Base-by-base conservation (phyloP, 306 rosid genomes). In the Phaseolus lunatus region DNA sequence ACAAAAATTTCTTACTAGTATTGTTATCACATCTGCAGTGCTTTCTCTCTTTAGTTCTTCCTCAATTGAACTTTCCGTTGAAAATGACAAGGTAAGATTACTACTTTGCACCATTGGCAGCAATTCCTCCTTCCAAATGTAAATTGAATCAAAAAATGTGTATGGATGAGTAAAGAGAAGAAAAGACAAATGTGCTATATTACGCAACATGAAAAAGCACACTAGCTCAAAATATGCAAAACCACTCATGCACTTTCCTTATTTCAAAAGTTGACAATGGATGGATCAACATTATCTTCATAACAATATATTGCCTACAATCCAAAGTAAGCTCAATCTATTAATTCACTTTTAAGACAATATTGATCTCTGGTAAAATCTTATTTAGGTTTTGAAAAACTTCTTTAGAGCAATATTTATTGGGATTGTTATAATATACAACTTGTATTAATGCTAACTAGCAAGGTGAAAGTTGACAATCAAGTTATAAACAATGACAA, bases 11-110 rank as follows among this genome's bases (percentile, higher is more conserved):
- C 93, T 82, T 90, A 94, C 97, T 1, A 88, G 84, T 84, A 94
- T 90, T 71, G 98, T 94, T 72, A 94, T 70, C 70, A 92, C 89
- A 85, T 94, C 98, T 69, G 98, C 98, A 5, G 97, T 89, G 86
- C 98, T 94, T 82, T 94, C 98, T 83, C 98, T 90, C 87, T 94
- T 94, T 61, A 94, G 41, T 86, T 94, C 98, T 72, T 92, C 98
- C 88, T 94, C 98, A 31, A 94, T 88, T 74, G 98, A 94, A 83
- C 95, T 92, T 85, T 94, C 98, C 0, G 95, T 35, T 8, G 97
- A 94, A 88, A 92, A 94, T 53, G 98, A 88, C 84, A 94, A 88
- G 73, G 91, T 92, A 54, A 94, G 93, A 87, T 94, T 90, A 86
- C 80, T 78, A 74, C 95, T 86, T 76, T 80, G 89, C 82, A 94